A percentile compares a stretch with the other conserved stretches of the same genome.
phyloP scores from a whole-genome alignment of 495 filamentous ascomycete species.

The Aspergillus diversus region DNA sequence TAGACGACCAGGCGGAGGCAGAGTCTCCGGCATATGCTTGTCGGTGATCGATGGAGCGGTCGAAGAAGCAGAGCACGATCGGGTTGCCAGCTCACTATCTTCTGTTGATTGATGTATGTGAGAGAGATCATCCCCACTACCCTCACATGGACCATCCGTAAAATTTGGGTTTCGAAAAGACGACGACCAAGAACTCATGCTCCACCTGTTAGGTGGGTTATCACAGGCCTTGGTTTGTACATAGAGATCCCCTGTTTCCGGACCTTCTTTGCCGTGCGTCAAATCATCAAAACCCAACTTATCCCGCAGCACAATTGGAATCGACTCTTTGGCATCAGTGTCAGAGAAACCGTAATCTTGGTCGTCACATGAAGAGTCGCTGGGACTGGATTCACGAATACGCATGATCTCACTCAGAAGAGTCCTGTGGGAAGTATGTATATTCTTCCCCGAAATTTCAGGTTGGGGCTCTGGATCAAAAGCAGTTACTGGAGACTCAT shows the following conservation, averaged over 20 bases:
- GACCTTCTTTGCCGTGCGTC: constrained; percentile 35
- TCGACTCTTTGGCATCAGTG: constrained; percentile 59
- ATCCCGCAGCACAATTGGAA: constrained; percentile 62
- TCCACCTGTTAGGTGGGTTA: constrained; percentile 47
- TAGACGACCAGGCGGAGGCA: constrained; percentile 28
- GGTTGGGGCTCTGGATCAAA: constrained; percentile 74
- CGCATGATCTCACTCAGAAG: constrained; percentile 56
- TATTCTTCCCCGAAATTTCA: constrained; percentile 48
- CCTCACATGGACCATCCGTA: constrained; percentile 44
- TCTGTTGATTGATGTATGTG: constrained; percentile 24
- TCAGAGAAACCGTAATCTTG: constrained; percentile 57
- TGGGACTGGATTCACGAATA: constrained; percentile 52
- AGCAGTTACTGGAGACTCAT: constrained; percentile 63
- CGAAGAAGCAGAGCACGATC: constrained; percentile 41
- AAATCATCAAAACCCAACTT: constrained; percentile 44
- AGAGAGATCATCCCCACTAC: constrained; percentile 37
- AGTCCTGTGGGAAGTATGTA: constrained; percentile 44
- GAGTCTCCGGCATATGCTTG: constrained; percentile 22
- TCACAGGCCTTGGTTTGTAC: constrained; percentile 24
- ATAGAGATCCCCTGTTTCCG: constrained; percentile 31
- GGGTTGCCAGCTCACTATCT: constrained; percentile 32
- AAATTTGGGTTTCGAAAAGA: constrained; percentile 48
- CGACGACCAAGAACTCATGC: constrained; percentile 57
- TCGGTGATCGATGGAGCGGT: constrained; percentile 35
- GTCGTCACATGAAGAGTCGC: constrained; percentile 52